Base-by-base conservation (phyloP, 1,284 basidiomycete species). In the Sanguinoderma infundibulare region DNA sequence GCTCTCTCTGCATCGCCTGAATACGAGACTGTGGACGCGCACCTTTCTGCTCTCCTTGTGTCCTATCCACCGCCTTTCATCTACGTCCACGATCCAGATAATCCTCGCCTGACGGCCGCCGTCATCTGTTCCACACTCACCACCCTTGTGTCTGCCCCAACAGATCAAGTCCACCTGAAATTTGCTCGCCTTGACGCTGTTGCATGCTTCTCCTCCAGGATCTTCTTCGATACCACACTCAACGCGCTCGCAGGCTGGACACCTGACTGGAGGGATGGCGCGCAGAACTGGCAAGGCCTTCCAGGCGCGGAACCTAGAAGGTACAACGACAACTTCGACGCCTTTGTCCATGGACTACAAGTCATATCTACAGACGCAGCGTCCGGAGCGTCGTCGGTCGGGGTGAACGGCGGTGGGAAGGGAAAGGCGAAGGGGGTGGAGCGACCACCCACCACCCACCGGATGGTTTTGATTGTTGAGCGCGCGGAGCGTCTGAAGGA, bases 211-310 rank as follows among this genome's bases (percentile, higher is more conserved):
- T 84, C 83, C 0, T 72, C 85, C 1, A 81, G 89, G 15, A 68
- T 94, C 3, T 74, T 95, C 42, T 93, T 87, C 64, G 89, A 93
- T 70, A 81, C 85, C 0, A 77, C 86, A 3, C 74, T 94, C 50
- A 86, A 91, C 67, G 72, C 79, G 10, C 77, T 94, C 5, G 81
- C 86, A 2, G 71, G 73, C 12, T 87, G 85, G 82, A 74, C 71
- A 20, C 79, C 84, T 7, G 70, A 72, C 5, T 90, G 88, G 87
- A 78, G 81, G n/a, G 75, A 83, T 15, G 87, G 86, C 14, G 88
- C 85, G 64, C 75, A 74, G 36, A 85, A 85, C 62, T 91, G 87
- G 87, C 62, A 66, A 0, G 65, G 72, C 22, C 66, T 73, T 10
- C 74, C 74, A 5, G 72, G 69, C 0, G 65, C 71, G n/a, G 61